A percentile compares a stretch with the other conserved stretches of the same genome.
Conservation (phyloP, 2,329 filamentous ascomycete species). For the Trichoderma gracile region DNA sequence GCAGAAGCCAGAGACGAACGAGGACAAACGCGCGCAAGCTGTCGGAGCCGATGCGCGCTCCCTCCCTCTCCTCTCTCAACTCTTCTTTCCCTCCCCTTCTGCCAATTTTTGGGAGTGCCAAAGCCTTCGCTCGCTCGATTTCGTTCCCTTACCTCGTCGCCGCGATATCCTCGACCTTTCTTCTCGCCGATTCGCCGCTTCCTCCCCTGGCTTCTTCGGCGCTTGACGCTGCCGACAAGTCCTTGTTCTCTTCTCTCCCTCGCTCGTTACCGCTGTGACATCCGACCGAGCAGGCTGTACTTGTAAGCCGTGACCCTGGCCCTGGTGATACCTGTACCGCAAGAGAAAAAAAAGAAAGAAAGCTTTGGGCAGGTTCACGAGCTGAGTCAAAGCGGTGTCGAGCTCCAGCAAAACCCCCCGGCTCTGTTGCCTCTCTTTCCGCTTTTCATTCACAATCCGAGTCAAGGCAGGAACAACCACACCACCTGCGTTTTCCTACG, state of each 20-base stretch:
- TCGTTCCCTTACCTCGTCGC: constrained; percentile 5
- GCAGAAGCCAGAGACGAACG: constrained; percentile 2
- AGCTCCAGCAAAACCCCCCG: constrained; percentile 18
- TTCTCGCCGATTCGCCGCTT: not conserved
- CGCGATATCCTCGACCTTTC: not conserved
- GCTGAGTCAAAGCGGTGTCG: constrained; percentile 24
- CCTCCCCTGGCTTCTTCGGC: constrained; percentile 4
- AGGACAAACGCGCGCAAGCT: constrained; percentile 16
- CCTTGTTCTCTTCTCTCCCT: not conserved
- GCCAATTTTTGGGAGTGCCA: not conserved
- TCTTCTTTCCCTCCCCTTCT: not conserved
- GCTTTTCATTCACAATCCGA: constrained; percentile 15
- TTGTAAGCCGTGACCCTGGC: constrained; percentile 20
- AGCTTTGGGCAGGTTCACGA: constrained; percentile 24
- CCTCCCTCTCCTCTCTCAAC: constrained; percentile 8
- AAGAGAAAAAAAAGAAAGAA: too few relatives aligned
- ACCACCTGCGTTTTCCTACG: constrained; percentile 1
- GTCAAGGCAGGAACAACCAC: constrained; percentile 8
- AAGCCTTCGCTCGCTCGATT: constrained; percentile 20
- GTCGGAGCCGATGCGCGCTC: constrained; percentile 19
- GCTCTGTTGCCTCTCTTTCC: constrained; percentile 10
- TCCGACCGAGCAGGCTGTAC: constrained; percentile 12
- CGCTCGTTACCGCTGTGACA: constrained; percentile 17
- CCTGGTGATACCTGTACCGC: constrained; percentile 20
- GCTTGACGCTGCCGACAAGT: constrained; percentile 23